Evolutionary conservation across 2,329 filamentous ascomycete genomes (phyloP), one percentile per base, ranked within the genome.

Genomic region (Cordyceps militaris): DNA sequence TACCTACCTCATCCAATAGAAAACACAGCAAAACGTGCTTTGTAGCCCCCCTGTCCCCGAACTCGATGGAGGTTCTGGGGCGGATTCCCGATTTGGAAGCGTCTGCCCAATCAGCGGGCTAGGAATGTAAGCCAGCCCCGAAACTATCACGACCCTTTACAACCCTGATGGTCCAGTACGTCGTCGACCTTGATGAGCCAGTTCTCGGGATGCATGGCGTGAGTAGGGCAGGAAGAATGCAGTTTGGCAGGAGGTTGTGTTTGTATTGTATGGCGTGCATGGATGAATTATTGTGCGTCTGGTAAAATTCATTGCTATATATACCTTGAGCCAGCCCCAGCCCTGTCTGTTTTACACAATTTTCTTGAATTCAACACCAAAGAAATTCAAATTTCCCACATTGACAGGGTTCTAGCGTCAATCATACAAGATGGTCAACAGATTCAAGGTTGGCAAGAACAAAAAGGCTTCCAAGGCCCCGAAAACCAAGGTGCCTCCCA

Each of bases 401-500:
- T 4, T 26, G 14, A 21, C 1, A 9, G 14, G 8, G n/a, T 5
- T 38, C 34, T 38, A 4, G 7, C 7, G 7, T 42, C n/a, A 4
- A 21, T 19, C 1, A 19, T 21, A 32, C 54, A 56, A 19, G 1
- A 58, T 58, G 57, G 57, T 23, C 24, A 48, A 43, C 24, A 55
- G 21, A 34, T 55, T 55, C 43, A 58, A 55, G 57, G 43, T 58
- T 50, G 36, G 50, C 9, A 58, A 58, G 21, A 55, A 23, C 50
- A 55, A 50, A 40, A 59, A 59, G 42, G 52, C 52, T 21, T 38
- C 53, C 36, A 59, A 59, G 42, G 48, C 40, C 16, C 55, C 53
- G 24, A 49, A 56, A n/a, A 13, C 53, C n/a, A 57, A 57, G 32
- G 49, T 60, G 40, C 58, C 58, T 11, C 43, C 58, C 44, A 65